Base-by-base conservation (phyloP, 352 stramenopile genomes). In the Peronosclerospora sorghi region DNA sequence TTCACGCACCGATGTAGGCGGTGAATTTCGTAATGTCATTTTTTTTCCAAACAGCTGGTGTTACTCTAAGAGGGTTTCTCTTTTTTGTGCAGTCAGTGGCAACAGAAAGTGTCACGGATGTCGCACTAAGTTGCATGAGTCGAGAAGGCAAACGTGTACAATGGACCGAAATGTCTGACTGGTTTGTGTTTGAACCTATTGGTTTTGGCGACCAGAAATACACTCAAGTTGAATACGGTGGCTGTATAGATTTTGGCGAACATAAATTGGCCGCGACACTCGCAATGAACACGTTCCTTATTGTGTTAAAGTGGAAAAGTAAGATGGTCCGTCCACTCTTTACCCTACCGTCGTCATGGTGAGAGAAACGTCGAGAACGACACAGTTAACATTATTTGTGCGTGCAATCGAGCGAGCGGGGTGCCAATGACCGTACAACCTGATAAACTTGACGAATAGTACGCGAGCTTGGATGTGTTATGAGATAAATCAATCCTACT, bases 141-240 rank as follows among this genome's bases (percentile, higher is more conserved):
- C 56, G 56, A 26, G 62, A 75, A 6, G 71, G 65, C 21, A 59
- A 45, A n/a, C 46, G 59, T 9, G 68, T 86, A 35, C 59, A 77
- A 30, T 86, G 74, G 74, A 71, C 77, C 14, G 59, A 84, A 21
- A 45, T 81, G 10, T 75, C 60, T 26, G 65, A 68, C 12, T 86
- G 74, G 74, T 86, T 86, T 30, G 26, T 79, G 4, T 83, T 86
- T 35, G 67, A 84, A 26, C 70, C 63, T 27, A n/a, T n/a, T n/a
- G n/a, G n/a, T n/a, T n/a, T 4, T 18, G n/a, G 39, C 7, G 14
- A 35, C 15, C 59, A 82, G 38, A 64, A 64, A 0, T 62, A 62
- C 9, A 52, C 65, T 32, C 60, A 73, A 23, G 57, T 86, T 28
- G 74, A 86, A 51, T 86, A 86, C 56, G 71, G 74, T 5, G 74